Base-by-base conservation (phyloP, 1,284 basidiomycete genomes). In the Melampsora americana region DNA sequence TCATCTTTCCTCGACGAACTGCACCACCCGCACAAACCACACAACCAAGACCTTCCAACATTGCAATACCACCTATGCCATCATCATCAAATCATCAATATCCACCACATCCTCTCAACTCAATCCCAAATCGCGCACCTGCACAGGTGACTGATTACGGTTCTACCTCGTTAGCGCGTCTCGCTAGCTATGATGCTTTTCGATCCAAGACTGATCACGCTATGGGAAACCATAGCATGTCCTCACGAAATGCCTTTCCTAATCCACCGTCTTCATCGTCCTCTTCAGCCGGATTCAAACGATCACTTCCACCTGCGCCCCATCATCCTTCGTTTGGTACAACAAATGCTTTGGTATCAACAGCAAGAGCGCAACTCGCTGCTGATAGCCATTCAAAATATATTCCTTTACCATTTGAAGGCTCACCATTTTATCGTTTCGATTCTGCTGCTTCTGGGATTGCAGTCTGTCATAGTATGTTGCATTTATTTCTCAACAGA, bases 381-480 rank as follows among this genome's bases (percentile, higher is more conserved):
- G 20, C 11, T 62, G 32, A 46, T 66, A 32, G 44, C 30, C 39
- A 30, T 39, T 5, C 48, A 35, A 50, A 28, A 46, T n/a, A 9
- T 42, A 1, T 66, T 23, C 65, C 26, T 9, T 74, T 44, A 50
- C 65, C 39, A 44, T 74, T 73, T 26, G 70, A 65, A 56, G 23
- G 11, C 18, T 74, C 72, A 9, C 65, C 72, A 0, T 74, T 74
- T 42, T 74, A 60, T 67, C 46, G 65, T n/a, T 23, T 74, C 44
- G 72, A 74, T 60, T 66, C 64, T 46, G 65, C 72, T 18, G 72
- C 65, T 30, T 67, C 72, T 62, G 42, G 16, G 5, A 65, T 74
- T 12, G 72, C 26, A 18, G 48, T 67, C 11, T 74, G 72, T 59
- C 65, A 59, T 32, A 53, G 72, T 74, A 44, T 60, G 72, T 11